A percentile compares a stretch with the other conserved stretches of the same genome.
Conservation (phyloP, 2,329 filamentous ascomycete species). For the Aspergillus floridensis region DNA sequence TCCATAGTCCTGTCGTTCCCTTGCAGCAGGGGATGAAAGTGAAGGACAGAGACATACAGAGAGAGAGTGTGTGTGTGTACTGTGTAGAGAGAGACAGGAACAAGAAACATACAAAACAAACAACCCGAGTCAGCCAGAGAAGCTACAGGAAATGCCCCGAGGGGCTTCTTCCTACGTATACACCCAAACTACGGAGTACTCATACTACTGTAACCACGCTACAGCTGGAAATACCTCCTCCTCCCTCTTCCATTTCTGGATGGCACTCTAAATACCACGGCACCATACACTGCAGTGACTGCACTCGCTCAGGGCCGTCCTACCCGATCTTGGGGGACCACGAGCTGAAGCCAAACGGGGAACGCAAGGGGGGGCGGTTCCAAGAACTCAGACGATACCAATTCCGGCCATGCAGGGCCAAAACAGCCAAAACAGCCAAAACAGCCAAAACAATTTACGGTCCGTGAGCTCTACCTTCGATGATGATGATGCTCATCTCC, state of each 20-base stretch:
- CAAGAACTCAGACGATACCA: slow-evolving; percentile 14
- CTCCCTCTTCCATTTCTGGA: not conserved
- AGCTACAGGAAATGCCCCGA: not conserved
- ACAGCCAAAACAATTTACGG: slow-evolving; percentile 8
- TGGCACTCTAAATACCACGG: not conserved
- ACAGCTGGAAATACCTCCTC: slow-evolving; percentile 11
- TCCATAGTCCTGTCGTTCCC: slow-evolving; percentile 9
- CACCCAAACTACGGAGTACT: too few relatives aligned
- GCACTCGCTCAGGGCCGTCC: slow-evolving; percentile 15
- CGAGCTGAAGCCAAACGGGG: slow-evolving; percentile 18
- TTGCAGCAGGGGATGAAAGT: slow-evolving; percentile 13
- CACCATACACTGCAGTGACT: not conserved
- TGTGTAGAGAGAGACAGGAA: not conserved
- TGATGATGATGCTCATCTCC: not conserved
- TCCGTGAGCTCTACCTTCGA: not conserved
- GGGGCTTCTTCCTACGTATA: too few relatives aligned
- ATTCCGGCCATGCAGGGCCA: slow-evolving; percentile 19
- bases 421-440: slow-evolving; percentile 21
- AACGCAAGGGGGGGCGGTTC: slow-evolving; percentile 19
- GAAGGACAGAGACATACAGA: not conserved
- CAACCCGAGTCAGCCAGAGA: slow-evolving; percentile 2
- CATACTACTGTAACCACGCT: not conserved
- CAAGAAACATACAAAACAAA: slow-evolving; percentile 12
- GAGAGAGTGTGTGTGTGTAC: not conserved
- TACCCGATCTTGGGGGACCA: slow-evolving; percentile 19